phyloP scores from a whole-genome alignment of 2,329 filamentous ascomycete species.

The Dactylellina drechsleri region DNA sequence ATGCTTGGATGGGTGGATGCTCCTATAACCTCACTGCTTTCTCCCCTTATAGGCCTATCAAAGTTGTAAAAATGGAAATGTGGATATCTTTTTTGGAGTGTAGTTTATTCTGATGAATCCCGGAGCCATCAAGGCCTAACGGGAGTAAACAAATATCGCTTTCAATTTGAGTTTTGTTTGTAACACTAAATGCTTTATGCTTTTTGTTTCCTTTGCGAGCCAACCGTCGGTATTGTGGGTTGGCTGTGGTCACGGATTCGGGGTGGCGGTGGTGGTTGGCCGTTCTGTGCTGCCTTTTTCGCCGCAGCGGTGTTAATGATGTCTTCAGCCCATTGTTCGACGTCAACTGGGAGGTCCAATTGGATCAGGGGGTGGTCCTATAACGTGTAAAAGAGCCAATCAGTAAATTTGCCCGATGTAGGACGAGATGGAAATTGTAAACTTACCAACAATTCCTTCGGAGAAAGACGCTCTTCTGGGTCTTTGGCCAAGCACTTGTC shows the following conservation, averaged over 20 bases:
- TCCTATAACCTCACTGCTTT: conserved; percentile 9
- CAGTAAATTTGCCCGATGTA: neutral
- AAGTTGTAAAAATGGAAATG: conserved; percentile 12
- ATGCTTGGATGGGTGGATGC: conserved; percentile 2
- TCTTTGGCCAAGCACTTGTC: conserved; percentile 94
- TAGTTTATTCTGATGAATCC: conserved; percentile 32
- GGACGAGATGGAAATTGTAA: neutral
- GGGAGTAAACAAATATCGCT: conserved; percentile 40
- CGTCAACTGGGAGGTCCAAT: conserved; percentile 39
- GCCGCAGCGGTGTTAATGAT: conserved; percentile 48
- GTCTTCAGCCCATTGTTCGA: conserved; percentile 47
- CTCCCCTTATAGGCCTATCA: neutral
- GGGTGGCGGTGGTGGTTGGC: conserved; percentile 43
- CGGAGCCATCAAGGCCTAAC: conserved; percentile 38
- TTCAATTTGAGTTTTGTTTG: conserved; percentile 42
- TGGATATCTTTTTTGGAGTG: conserved; percentile 29
- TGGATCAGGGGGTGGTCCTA: conserved; percentile 44
- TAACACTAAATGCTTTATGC: conserved; percentile 28
- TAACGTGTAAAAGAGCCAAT: neutral
- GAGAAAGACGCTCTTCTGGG: conserved; percentile 87
- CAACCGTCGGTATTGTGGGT: conserved; percentile 44
- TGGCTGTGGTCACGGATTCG: conserved; percentile 46
- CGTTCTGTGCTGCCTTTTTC: conserved; percentile 45
- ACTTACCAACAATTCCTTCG: conserved; percentile 79
- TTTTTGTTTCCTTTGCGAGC: conserved; percentile 49